These are phyloP conservation scores for Panicum virgatum DNA, from an alignment of 202 grass and related monocot genomes.

Conservation along the genomic window DNA sequence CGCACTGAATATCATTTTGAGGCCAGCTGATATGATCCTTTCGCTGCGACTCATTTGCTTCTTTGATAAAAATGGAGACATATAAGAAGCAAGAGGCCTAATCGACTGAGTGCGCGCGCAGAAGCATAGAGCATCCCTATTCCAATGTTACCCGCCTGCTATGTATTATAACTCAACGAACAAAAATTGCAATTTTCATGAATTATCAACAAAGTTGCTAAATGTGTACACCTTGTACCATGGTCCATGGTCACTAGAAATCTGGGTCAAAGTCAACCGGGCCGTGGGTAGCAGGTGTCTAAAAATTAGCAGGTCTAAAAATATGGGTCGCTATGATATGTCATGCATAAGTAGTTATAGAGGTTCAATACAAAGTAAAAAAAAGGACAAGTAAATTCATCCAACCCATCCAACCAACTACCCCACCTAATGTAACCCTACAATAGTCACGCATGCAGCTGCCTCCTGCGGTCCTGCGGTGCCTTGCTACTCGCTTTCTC, in stretches of 20 bases:
- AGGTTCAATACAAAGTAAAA: not conserved
- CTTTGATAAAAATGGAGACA: constrained; percentile 1
- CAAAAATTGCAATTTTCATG: constrained; percentile 3
- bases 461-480: not conserved
- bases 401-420: not conserved
- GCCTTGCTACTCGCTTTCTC: not conserved
- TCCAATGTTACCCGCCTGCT: not conserved
- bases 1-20: constrained; percentile 31
- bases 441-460: not conserved
- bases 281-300: not conserved
- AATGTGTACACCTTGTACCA: not conserved
- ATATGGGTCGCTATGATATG: too few relatives aligned
- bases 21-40: constrained; percentile 31
- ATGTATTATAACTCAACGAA: not conserved
- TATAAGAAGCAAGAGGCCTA: not conserved
- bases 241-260: not conserved
- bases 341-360: not conserved
- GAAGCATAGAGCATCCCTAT: not conserved
- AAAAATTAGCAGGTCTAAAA: too few relatives aligned
- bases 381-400: not conserved
- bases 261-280: not conserved
- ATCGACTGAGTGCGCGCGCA: not conserved
- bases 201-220: not conserved
- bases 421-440: not conserved
- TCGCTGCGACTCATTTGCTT: constrained; percentile 15